Evolutionary conservation across 192 early-diverging fungal species (phyloP).

Genomic region (Rhizophagus clarus): DNA sequence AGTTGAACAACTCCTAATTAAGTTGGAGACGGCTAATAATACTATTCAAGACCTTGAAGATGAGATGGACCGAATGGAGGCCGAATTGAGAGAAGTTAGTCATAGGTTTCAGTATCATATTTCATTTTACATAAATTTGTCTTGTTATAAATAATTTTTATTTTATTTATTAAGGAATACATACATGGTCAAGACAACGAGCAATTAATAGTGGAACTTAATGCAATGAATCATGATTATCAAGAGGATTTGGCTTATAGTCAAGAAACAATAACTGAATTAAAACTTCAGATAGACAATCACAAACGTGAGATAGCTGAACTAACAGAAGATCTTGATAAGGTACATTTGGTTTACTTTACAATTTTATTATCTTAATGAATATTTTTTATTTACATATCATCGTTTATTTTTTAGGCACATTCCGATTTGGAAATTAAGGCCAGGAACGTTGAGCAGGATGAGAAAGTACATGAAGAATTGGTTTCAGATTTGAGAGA

Average conservation of each 20-base stretch:
- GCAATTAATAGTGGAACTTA: conserved; percentile 22
- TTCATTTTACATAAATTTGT: conserved; percentile 13
- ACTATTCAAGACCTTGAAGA: conserved; percentile 33
- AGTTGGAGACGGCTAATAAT: conserved; percentile 33
- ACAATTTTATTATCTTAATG: neutral
- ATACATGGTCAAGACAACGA: conserved; percentile 15
- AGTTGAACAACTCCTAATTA: conserved; percentile 37
- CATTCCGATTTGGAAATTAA: conserved; percentile 30
- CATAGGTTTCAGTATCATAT: neutral
- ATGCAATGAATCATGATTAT: conserved; percentile 13
- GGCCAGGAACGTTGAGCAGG: conserved; percentile 10
- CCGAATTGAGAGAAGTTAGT: conserved; percentile 31
- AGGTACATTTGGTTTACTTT: neutral
- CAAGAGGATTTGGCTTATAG: conserved; percentile 26
- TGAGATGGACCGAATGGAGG: conserved; percentile 14
- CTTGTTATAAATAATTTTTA: neutral
- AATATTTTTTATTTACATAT: neutral
- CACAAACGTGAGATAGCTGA: conserved; percentile 37
- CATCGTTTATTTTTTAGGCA: conserved; percentile 31
- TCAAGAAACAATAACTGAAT: conserved; percentile 29
- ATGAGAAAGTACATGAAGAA: conserved; percentile 41
- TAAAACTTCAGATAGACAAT: conserved; percentile 35
- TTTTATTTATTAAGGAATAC: conserved; percentile 9
- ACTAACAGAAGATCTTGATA: conserved; percentile 25
- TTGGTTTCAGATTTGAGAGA: conserved; percentile 36